These are phyloP conservation scores for Ploettnerulaceae sp. DNA, from an alignment of 2,329 filamentous ascomycete genomes.

Conservation along the genomic window DNA sequence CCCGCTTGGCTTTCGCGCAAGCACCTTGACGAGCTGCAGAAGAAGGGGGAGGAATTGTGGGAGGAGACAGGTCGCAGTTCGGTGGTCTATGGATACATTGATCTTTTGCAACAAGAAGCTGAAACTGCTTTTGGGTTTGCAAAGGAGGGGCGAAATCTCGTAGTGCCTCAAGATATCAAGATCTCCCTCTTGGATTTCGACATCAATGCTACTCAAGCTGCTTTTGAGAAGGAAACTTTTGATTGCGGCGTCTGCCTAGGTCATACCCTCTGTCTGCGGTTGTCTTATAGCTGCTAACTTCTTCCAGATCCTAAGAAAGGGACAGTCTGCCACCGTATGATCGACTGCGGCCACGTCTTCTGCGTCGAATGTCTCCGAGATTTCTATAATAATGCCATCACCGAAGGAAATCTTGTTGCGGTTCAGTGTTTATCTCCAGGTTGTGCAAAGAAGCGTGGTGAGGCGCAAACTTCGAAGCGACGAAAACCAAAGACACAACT, in stretches of 20 bases:
- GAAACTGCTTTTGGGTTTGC: constrained; percentile 58
- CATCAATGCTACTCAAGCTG: constrained; percentile 63
- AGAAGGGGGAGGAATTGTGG: constrained; percentile 52
- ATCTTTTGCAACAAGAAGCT: constrained; percentile 54
- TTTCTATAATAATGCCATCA: constrained; percentile 85
- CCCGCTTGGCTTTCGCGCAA: constrained; percentile 53
- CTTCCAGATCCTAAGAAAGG: constrained; percentile 79
- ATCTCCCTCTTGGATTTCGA: constrained; percentile 75
- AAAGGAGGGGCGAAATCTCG: constrained; percentile 43
- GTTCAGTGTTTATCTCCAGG: constrained; percentile 77
- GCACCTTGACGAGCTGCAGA: constrained; percentile 46
- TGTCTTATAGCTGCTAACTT: not conserved
- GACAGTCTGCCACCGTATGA: constrained; percentile 70
- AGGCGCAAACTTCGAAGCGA: constrained; percentile 37
- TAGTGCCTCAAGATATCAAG: constrained; percentile 54
- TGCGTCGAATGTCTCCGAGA: constrained; percentile 82
- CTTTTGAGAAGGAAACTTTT: constrained; percentile 80
- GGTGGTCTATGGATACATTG: constrained; percentile 59
- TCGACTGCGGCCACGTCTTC: constrained; percentile 86
- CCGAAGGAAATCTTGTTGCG: constrained; percentile 71
- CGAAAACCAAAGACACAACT: constrained; percentile 64
- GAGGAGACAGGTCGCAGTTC: constrained; percentile 55
- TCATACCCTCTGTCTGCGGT: not conserved
- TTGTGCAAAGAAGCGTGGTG: constrained; percentile 61
- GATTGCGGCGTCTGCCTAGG: constrained; percentile 79